Evolutionary conservation across 768 basidiomycete species (phyloP), one percentile per base, ranked within the genome.

Genomic region (Lyophyllum semitale): DNA sequence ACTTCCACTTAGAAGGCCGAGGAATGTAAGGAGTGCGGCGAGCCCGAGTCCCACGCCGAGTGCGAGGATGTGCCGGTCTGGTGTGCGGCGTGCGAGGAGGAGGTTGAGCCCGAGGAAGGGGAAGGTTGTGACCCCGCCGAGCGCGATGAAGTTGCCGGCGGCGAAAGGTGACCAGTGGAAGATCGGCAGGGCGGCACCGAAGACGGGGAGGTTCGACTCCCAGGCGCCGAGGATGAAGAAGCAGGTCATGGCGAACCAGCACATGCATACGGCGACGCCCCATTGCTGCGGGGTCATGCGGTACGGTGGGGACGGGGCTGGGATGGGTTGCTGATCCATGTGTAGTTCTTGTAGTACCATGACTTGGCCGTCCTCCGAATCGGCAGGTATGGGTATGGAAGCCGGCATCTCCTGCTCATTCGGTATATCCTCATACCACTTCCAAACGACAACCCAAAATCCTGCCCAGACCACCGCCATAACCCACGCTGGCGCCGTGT

Each of bases 161-260:
- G 77, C 74, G 62, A 80, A 87, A 1, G 85, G 87, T 13, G 80
- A 77, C 75, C 81, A 87, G 62, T 75, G 65, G 63, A 87, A 80
- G 18, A 68, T 62, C 13, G 69, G 65, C 7, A 62, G 66, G 20
- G 60, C 63, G 44, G 79, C 77, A 20, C 81, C 77, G 64, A 81
- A 87, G 53, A 87, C 78, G 33, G 85, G 86, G 48, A 88, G 80
- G 66, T 86, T 87, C 45, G 82, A 74, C 67, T 89, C 86, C 85
- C 84, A 88, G 12, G 81, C 78, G 8, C 84, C 85, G 53, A 89
- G 81, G 63, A 87, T 76, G 70, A 88, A 85, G 73, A 87, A 88
- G 68, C 79, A 85, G 18, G 82, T 76, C 82, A 85, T 85, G 43
- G 84, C 77, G 62, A 82, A 84, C 81, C 84, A 88, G 66, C 84